Base-by-base conservation (phyloP, 352 stramenopile genomes). In the Pythium dissotocum region DNA sequence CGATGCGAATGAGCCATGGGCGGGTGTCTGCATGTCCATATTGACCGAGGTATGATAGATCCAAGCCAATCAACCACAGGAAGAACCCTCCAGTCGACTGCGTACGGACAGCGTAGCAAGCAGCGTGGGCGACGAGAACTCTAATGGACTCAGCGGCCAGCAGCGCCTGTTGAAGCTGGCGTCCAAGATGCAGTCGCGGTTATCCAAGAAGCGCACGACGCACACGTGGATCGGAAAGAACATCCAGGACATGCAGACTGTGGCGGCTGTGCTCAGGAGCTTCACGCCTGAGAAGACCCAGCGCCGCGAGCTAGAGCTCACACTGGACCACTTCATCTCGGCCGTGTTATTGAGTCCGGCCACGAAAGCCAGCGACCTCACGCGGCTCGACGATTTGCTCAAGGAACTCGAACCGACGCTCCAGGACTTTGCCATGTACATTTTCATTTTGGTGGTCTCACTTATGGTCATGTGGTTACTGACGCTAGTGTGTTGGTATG, bases 241-340 rank as follows among this genome's bases (percentile, higher is more conserved):
- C 70, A 80, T 89, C 44, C 51, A 58, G 32, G 81, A 88, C 54
- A 80, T 88, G 54, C 56, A 71, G 33, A 76, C 63, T 2, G 67
- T 91, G 40, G 76, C 77, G 6, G 57, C 63, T 6, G 57, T 83
- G 18, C 74, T 89, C 55, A 68, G 63, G 57, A 61, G 70, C 40
- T 70, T 70, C 55, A 66, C 61, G 2, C 75, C 72, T 0, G 72
- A 84, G 30, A 85, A 82, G 63, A 48, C 61, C 2, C 69, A 89
- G 65, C 72, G 81, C 4, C 85, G 86, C 8, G 79, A 89, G 33
- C 57, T 89, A 48, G 80, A 88, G 67, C 72, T 91, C 24, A 77
- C 83, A 53, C 68, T 89, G 46, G 83, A 91, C 58, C 83, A 91
- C 51, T 77, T 89, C 54, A 83, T 89, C 70, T 91, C 83, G 24